Evolutionary conservation across 2,329 filamentous ascomycete genomes (phyloP), one percentile per base, ranked within the genome.

Genomic region (Macrophomina pseudophaseolina): DNA sequence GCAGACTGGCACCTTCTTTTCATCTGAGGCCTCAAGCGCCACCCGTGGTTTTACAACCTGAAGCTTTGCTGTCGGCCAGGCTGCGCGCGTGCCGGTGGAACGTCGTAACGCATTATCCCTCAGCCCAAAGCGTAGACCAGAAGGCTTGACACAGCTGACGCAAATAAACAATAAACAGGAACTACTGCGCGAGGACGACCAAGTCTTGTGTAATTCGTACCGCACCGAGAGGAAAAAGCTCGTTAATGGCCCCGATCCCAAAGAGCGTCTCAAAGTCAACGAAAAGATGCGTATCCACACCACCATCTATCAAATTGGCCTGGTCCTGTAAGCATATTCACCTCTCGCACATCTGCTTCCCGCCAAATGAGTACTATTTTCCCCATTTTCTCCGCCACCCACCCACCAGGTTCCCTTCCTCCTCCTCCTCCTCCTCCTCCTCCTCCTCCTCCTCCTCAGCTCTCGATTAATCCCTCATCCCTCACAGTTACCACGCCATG

Each of bases 221-320:
- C 58, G 28, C 14, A 28, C 28, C 42, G 16, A 6, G 28, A 46
- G 5, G 33, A 32, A 18, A 5, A 1, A 46, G 6, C 46, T 46
- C 33, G 28, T 28, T n/a, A 5, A 9, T 12, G 5, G 16, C 1
- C 62, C 38, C 4, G 11, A 4, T 7, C 18, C 48, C 1, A 51
- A 54, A 38, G 33, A 38, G 8, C 35, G 3, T 2, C 44, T 62
- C 28, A 42, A 28, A 18, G 18, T 30, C 16, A 14, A 64, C 59
- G 11, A 40, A 4, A 14, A 33, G 1, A 42, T 40, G 6, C 49
- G 62, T 14, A 35, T 35, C 23, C 49, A 54, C 23, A 53, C 62
- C 4, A 64, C 35, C 18, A 33, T 64, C 6, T 64, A 32, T 18
- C 48, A 54, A 23, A 53, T 64, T 4, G 62, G 62, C 12, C 14